Evolutionary conservation across 1,284 basidiomycete species (phyloP), one percentile per base, ranked within the genome.

Genomic region (Leccinum angustisporum): DNA sequence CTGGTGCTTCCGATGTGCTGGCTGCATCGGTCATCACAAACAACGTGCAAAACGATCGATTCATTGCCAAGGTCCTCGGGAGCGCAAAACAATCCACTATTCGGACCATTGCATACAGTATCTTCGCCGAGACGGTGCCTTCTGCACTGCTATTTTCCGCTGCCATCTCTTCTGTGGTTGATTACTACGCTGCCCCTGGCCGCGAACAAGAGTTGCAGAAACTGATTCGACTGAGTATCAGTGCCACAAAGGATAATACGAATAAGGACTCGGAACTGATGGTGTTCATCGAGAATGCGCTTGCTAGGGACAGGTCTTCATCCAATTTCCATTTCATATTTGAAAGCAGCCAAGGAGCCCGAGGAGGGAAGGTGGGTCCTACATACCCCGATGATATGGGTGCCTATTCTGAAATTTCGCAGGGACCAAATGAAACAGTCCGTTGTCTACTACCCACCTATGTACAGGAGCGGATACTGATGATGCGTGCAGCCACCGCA

Each of bases 101-200:
- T n/a, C 54, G 54, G 16, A 48, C 38, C 10, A 57, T 68, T 34
- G 63, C 72, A 10, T 62, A 56, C 13, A 75, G 76, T 30, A 70
- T 84, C 30, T 81, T 86, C 64, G 76, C 78, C 5, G 80, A 83
- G 61, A 70, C 79, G 11, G 76, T 85, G 11, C 82, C 84, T 5
- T 82, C 83, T 5, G 78, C 82, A 1, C 75, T 81, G 1, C 69
- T 82, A n/a, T 87, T 83, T 73, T 83, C 86, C 4, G 78, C 84
- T 65, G 80, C 81, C 4, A 72, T 88, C 30, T 79, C 83, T 3
- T 80, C 84, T 59, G 79, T 88, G 33, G 78, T 92, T 56, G 80
- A 90, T 71, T 88, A 85, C 73, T 91, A 86, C 68, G 75, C 91
- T 18, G 75, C 80, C 27, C 76, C 80, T 1, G 75, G 72, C 33